Conservation (phyloP, 345 rosid genomes). For the Arabis hirsuta region DNA sequence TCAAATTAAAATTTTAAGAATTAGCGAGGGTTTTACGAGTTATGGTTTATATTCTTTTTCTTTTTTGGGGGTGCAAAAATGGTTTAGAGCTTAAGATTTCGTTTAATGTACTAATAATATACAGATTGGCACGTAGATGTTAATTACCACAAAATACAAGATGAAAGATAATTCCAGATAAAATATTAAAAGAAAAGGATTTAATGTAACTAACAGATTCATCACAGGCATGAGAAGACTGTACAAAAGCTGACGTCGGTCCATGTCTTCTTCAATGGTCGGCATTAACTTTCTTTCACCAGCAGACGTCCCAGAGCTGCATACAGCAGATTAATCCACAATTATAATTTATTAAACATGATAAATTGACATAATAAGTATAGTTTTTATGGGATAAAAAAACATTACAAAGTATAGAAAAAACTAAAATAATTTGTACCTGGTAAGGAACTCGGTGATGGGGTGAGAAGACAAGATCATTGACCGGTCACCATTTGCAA, state of each 20-base stretch:
- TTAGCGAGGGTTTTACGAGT: too few relatives aligned
- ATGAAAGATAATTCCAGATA: too few relatives aligned
- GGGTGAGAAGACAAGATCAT: slow-evolving; percentile 68
- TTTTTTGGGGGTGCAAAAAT: too few relatives aligned
- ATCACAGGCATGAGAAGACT: slow-evolving; percentile 93
- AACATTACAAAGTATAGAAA: too few relatives aligned
- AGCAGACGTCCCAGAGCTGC: slow-evolving; percentile 93
- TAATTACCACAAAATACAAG: background rate
- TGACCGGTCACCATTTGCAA: slow-evolving; percentile 74
- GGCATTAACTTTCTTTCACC: slow-evolving; percentile 97
- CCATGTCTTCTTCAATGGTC: slow-evolving; percentile 76
- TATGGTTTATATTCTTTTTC: too few relatives aligned
- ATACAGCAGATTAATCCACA: background rate
- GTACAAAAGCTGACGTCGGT: slow-evolving; percentile 70
- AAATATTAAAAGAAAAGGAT: too few relatives aligned
- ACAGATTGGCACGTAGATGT: background rate
- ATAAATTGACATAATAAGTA: too few relatives aligned
- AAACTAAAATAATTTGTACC: slow-evolving; percentile 41
- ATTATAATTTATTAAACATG: background rate
- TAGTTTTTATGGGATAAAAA: too few relatives aligned
- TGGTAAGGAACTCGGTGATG: slow-evolving; percentile 72
- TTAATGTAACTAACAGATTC: slow-evolving; percentile 66
- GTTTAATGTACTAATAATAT: background rate
- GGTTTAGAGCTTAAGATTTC: too few relatives aligned
- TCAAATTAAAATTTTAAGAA: too few relatives aligned